These are phyloP conservation scores for Begonia peltatifolia DNA, from an alignment of 306 rosid species.

Conservation along the genomic window DNA sequence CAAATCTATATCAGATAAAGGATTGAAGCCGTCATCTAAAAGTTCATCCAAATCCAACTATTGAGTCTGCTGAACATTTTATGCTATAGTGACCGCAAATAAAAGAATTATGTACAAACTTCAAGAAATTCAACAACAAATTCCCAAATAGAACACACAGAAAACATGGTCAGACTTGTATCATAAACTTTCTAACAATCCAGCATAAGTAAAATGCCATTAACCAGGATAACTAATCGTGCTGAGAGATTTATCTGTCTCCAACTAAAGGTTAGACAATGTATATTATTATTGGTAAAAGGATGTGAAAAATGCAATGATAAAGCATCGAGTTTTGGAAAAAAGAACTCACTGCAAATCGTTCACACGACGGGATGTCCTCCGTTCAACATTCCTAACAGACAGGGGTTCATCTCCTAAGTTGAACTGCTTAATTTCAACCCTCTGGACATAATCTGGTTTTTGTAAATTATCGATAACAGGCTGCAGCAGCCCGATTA, in stretches of 20 bases:
- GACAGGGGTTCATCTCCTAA: constrained; percentile 90
- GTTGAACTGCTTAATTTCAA: constrained; percentile 84
- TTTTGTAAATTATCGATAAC: constrained; percentile 82
- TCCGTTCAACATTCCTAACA: constrained; percentile 87
- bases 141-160: too few species aligned
- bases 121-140: too few species aligned
- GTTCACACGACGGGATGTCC: constrained; percentile 86
- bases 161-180: too few species aligned
- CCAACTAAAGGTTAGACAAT: background rate
- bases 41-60: too few species aligned
- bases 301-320: background rate
- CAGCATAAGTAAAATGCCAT: too few species aligned
- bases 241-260: background rate
- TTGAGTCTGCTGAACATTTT: too few species aligned
- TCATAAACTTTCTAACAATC: too few species aligned
- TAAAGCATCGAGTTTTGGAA: background rate
- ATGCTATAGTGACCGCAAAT: too few species aligned
- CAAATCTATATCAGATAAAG: too few species aligned
- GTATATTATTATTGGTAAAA: background rate
- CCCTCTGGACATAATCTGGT: constrained; percentile 92
- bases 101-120: too few species aligned
- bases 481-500: constrained; percentile 87
- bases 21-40: too few species aligned
- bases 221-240: too few species aligned
- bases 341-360: constrained; percentile 71